These are phyloP conservation scores for Fraxinus paxiana DNA, from an alignment of 305 asterid genomes.

Conservation along the genomic window DNA sequence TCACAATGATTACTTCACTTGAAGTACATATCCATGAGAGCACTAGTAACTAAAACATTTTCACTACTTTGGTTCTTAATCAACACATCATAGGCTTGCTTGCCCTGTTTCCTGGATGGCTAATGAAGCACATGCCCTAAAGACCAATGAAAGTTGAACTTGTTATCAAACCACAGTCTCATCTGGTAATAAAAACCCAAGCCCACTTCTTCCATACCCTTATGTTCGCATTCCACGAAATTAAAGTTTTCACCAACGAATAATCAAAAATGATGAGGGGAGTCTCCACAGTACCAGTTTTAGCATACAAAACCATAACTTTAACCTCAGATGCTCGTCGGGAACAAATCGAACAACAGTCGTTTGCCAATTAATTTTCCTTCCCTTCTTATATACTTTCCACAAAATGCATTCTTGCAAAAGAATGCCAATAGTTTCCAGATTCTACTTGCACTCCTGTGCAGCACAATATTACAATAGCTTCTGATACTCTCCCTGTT, in stretches of 20 bases:
- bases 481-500: conserved; percentile 73
- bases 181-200: not conserved
- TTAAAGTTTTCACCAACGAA: not conserved
- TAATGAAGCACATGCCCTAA: not conserved
- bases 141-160: not conserved
- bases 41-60: not conserved
- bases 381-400: conserved; percentile 60
- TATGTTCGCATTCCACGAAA: not conserved
- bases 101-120: not conserved
- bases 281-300: conserved; percentile 56
- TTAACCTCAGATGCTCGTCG: conserved; percentile 61
- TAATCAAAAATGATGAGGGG: not conserved
- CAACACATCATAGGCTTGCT: not conserved
- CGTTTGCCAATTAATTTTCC: conserved; percentile 80
- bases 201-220: not conserved
- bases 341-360: conserved; percentile 55
- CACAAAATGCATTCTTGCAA: conserved; percentile 75
- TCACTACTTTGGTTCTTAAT: not conserved
- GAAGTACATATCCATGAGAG: not conserved
- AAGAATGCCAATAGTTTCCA: conserved; percentile 64
- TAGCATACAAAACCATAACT: conserved; percentile 69
- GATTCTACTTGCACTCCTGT: conserved; percentile 47
- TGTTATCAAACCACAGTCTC: not conserved
- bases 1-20: not conserved
- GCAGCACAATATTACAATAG: conserved; percentile 69